Conservation (phyloP, 768 basidiomycete genomes). For the Rhodotorula taiwanensis region DNA sequence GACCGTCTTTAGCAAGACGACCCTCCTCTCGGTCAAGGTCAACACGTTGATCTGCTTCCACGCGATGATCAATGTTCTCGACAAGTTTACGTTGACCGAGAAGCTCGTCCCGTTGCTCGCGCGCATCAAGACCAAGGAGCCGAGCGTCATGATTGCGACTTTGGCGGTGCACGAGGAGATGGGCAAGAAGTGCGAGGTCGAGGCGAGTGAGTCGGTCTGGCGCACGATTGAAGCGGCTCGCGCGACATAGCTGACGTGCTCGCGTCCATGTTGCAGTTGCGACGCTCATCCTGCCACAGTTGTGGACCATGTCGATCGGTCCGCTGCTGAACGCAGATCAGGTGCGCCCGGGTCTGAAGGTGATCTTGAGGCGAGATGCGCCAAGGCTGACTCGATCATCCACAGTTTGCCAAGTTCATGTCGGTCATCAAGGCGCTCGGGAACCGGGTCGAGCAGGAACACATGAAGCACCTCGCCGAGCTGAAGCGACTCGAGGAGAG, state of each 20-base stretch:
- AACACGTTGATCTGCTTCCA: conserved; percentile 68
- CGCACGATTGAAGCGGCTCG: too few relatives aligned
- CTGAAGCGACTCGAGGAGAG: conserved; percentile 78
- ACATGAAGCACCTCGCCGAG: conserved; percentile 83
- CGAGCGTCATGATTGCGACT: conserved; percentile 71
- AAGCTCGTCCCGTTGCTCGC: conserved; percentile 90
- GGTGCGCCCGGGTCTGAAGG: too few relatives aligned
- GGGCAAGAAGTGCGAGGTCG: conserved; percentile 39
- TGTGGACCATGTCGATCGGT: conserved; percentile 95
- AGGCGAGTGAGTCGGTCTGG: conserved; percentile 39
- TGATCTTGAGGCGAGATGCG: too few relatives aligned
- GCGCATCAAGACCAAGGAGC: conserved; percentile 93
- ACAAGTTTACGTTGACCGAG: conserved; percentile 80
- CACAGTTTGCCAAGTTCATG: conserved; percentile 92
- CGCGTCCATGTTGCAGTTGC: conserved; percentile 81
- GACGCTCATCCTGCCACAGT: conserved; percentile 75
- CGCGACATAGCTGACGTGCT: conserved; percentile 63
- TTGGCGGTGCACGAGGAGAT: conserved; percentile 40
- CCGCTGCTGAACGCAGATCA: conserved; percentile 46
- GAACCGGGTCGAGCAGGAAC: conserved; percentile 85
- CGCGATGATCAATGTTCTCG: conserved; percentile 78
- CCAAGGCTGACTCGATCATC: too few relatives aligned
- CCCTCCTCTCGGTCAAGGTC: conserved; percentile 83
- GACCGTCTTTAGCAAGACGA: conserved; percentile 79
- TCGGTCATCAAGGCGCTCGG: conserved; percentile 51